Evolutionary conservation across 2,329 filamentous ascomycete species (phyloP), one percentile per base, ranked within the genome.

Genomic region (Claviceps digitariae): DNA sequence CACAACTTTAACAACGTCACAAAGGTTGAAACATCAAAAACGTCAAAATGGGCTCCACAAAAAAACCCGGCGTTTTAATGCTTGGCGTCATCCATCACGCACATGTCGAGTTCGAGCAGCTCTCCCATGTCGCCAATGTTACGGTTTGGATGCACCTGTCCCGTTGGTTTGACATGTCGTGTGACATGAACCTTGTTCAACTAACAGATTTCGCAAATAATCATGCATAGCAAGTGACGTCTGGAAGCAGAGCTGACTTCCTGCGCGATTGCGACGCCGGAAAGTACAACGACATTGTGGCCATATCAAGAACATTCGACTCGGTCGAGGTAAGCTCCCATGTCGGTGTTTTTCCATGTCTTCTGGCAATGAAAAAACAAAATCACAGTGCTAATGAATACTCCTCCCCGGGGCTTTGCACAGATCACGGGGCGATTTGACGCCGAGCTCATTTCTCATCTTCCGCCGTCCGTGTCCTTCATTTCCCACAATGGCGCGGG

Each of bases 391-490:
- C n/a, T n/a, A n/a, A n/a, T n/a, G n/a, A n/a, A n/a, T n/a, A n/a
- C n/a, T n/a, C n/a, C n/a, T n/a, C n/a, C n/a, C n/a, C n/a, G n/a
- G 5, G 12, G 21, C 29, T 7, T 12, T 25, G 34, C 15, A 29
- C 6, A 65, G 27, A 74, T 82, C 56, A 86, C 83, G 0, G 84
- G 84, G 1, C 62, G 72, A 20, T 72, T 86, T 56, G 82, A 86
- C 58, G 72, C 76, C 53, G 82, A 86, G 62, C 64, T 87, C 47
- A 67, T 84, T 47, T 64, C 71, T 38, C 69, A 65, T 48, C 61
- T 74, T 12, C 72, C 72, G 1, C 57, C 65, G 44, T 64, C 61
- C 4, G 58, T 74, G 52, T 69, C 68, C 56, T 74, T 69, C 55
- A 65, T 76, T 49, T 72, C 66, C 36, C 73, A 76, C 51, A 64